Percentiles rank a stretch among this genome's conserved stretches.
phyloP scores from a whole-genome alignment of 352 stramenopile species.

The Pythium scleroteichum region DNA sequence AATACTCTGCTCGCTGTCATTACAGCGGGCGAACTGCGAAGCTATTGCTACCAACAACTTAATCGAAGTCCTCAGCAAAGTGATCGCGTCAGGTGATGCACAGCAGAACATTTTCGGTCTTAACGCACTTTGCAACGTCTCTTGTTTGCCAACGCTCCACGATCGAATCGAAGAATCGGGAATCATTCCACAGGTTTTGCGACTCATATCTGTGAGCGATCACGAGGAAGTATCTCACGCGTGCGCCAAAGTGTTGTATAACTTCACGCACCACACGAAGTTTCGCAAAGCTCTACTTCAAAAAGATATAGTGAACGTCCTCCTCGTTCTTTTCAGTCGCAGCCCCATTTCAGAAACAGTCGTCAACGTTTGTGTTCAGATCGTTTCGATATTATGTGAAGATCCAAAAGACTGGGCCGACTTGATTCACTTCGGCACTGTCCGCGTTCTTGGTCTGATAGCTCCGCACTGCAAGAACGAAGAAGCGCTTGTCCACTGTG shows the following conservation, averaged over 20 bases:
- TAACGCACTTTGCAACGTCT: slow-evolving; percentile 82
- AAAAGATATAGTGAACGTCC: slow-evolving; percentile 48
- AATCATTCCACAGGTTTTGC: slow-evolving; percentile 49
- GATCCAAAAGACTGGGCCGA: slow-evolving; percentile 51
- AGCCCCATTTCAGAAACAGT: slow-evolving; percentile 33
- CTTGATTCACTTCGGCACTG: slow-evolving; percentile 51
- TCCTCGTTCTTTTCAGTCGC: slow-evolving; percentile 45
- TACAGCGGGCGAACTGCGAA: slow-evolving; percentile 69
- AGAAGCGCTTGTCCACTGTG: slow-evolving; percentile 43
- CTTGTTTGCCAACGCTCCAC: slow-evolving; percentile 56
- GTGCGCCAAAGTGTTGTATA: slow-evolving; percentile 68
- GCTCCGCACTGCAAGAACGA: slow-evolving; percentile 30
- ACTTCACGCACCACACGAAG: slow-evolving; percentile 64
- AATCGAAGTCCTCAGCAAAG: slow-evolving; percentile 67
- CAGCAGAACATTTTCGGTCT: slow-evolving; percentile 73
- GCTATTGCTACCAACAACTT: slow-evolving; percentile 67
- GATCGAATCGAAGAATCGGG: slow-evolving; percentile 70
- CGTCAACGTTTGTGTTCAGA: slow-evolving; percentile 63
- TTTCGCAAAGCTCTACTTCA: slow-evolving; percentile 61
- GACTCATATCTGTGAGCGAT: slow-evolving; percentile 44
- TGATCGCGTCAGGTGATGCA: slow-evolving; percentile 45
- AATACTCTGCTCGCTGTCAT: slow-evolving; percentile 71
- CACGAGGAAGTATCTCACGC: slow-evolving; percentile 55
- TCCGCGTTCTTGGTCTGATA: slow-evolving; percentile 55
- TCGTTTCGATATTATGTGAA: slow-evolving; percentile 69